phyloP scores from a whole-genome alignment of 306 rosid species.

The Cucurbita pepo region DNA sequence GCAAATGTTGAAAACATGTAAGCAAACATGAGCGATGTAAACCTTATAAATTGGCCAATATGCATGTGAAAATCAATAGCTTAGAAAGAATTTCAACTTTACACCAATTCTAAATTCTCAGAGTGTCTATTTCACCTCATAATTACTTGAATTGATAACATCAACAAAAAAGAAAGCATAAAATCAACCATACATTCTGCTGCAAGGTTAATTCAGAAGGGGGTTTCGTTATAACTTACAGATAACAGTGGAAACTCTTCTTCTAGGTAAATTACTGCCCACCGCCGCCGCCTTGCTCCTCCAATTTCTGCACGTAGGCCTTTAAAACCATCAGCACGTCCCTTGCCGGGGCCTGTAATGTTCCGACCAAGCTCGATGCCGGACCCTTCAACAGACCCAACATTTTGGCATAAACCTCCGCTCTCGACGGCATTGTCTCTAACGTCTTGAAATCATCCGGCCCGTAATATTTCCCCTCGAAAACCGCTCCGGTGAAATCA shows the following conservation, averaged over 20 bases:
- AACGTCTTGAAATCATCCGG: conserved; percentile 57
- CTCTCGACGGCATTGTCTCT: conserved; percentile 65
- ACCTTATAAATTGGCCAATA: not conserved
- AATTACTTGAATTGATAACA: not conserved
- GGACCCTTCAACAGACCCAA: conserved; percentile 57
- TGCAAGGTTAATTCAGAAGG: conserved; percentile 9
- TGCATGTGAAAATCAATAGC: not conserved
- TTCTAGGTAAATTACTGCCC: conserved; percentile 15
- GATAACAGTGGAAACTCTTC: not conserved
- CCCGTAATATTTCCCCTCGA: conserved; percentile 76
- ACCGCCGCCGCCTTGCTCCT: conserved; percentile 26
- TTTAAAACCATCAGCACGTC: conserved; percentile 56
- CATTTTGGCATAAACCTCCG: conserved; percentile 60
- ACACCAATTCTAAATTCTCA: conserved; percentile 2
- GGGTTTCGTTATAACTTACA: not conserved
- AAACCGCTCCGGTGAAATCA: conserved; percentile 76
- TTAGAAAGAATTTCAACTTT: conserved; percentile 1
- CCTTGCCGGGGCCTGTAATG: conserved; percentile 81
- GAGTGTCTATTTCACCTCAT: not conserved
- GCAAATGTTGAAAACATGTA: not conserved
- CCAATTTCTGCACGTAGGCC: conserved; percentile 64
- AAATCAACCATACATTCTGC: conserved; percentile 4
- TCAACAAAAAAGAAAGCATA: not conserved
- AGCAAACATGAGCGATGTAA: not conserved
- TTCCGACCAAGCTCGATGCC: conserved; percentile 49